Evolutionary conservation across 257 asterid genomes (phyloP).

Genomic region (Cinchona pubescens): DNA sequence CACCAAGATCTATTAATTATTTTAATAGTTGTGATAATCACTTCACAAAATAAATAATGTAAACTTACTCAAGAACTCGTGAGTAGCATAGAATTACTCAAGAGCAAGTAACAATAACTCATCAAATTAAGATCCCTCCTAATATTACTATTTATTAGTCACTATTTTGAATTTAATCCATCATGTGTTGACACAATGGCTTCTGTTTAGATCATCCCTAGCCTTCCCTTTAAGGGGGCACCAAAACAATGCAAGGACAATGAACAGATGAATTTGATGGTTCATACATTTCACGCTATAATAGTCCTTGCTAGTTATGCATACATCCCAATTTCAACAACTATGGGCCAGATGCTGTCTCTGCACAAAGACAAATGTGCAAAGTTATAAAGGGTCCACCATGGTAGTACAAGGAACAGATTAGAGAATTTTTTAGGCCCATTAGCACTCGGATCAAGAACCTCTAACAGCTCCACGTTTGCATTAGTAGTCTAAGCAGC

Average conservation of each 20-base stretch:
- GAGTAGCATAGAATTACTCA: no score
- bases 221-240: constrained; percentile 12
- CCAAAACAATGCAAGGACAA: constrained; percentile 12
- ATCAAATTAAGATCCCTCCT: constrained; percentile 15
- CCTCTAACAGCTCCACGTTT: constrained; percentile 9
- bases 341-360: constrained; percentile 4
- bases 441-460: not conserved
- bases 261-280: not conserved
- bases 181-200: not conserved
- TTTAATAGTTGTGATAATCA: no score
- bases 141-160: not conserved
- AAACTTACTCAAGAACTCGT: no score
- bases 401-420: not conserved
- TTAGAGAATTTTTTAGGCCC: not conserved
- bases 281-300: not conserved
- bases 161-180: constrained; percentile 1
- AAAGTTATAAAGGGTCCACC: constrained; percentile 1
- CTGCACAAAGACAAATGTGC: not conserved
- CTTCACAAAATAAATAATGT: no score
- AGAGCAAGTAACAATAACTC: no score
- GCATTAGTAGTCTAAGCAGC: not conserved
- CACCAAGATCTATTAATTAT: no score
- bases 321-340: constrained; percentile 1
- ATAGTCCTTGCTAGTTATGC: not conserved
- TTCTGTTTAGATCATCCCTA: not conserved